These are phyloP conservation scores for Xerocomus potaroensis DNA, from an alignment of 768 basidiomycete species.

Conservation along the genomic window DNA sequence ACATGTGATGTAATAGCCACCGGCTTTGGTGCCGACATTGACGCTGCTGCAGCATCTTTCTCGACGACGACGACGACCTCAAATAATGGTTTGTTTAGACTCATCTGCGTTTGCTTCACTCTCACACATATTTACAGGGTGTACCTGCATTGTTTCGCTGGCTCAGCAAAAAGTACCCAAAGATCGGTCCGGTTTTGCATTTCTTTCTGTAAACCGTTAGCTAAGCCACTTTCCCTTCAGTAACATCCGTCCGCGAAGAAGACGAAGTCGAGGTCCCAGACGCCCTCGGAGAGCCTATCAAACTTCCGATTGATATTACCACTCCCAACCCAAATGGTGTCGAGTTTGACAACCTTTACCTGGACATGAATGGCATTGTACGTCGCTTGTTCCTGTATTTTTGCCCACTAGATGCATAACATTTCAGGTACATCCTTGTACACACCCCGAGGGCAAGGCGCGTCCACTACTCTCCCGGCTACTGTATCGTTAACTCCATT, in stretches of 20 bases:
- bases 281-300: constrained; percentile 61
- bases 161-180: constrained; percentile 98
- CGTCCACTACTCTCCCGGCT: constrained; percentile 10
- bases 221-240: constrained; percentile 33
- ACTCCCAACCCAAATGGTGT: constrained; percentile 88
- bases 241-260: constrained; percentile 79
- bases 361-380: constrained; percentile 99
- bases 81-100: constrained; percentile 19
- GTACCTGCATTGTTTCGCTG: constrained; percentile 97
- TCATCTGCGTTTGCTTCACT: neutral
- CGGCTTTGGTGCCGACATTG: constrained; percentile 5
- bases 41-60: too few species aligned
- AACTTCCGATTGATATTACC: constrained; percentile 75
- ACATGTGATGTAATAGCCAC: constrained; percentile 13
- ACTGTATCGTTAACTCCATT: neutral
- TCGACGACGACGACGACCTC: constrained; percentile 1
- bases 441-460: constrained; percentile 96
- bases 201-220: neutral
- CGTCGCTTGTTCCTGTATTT: constrained; percentile 18
- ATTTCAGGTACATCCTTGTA: constrained; percentile 91
- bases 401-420: neutral
- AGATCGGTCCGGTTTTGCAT: constrained; percentile 64
- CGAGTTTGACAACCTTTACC: constrained; percentile 95
- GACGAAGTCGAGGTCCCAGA: constrained; percentile 67
- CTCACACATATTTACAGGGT: constrained; percentile 54